phyloP scores from a whole-genome alignment of 179 eudicot species.

The Beta lomatogona region DNA sequence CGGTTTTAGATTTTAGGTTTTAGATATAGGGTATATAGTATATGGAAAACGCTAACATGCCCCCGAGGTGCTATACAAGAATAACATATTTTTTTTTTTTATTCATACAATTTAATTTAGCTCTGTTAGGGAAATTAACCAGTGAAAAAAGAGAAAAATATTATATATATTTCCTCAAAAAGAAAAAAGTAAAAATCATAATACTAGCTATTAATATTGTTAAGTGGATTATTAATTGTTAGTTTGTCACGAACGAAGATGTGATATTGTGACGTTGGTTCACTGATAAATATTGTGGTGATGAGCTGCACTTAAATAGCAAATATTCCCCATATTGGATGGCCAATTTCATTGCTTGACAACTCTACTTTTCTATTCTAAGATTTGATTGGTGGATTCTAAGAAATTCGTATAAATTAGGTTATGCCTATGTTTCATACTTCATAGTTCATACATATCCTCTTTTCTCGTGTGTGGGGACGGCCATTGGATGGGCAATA shows the following conservation, averaged over 20 bases:
- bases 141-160: too few relatives aligned
- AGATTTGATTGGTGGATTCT: conserved; percentile 49
- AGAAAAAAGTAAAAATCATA: too few relatives aligned
- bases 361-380: conserved; percentile 15
- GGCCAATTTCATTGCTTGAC: conserved; percentile 22
- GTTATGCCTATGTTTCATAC: neutral
- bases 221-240: neutral
- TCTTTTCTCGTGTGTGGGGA: conserved; percentile 34
- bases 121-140: too few relatives aligned
- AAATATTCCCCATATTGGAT: conserved; percentile 15
- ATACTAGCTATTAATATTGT: too few relatives aligned
- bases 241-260: neutral
- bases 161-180: too few relatives aligned
- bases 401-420: conserved; percentile 16
- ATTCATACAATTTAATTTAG: too few relatives aligned
- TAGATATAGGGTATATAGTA: too few relatives aligned
- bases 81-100: too few relatives aligned
- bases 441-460: neutral
- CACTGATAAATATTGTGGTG: neutral
- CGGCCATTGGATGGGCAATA: conserved; percentile 39
- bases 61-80: too few relatives aligned
- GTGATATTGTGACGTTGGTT: conserved; percentile 1
- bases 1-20: too few relatives aligned
- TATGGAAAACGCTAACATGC: too few relatives aligned
- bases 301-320: conserved; percentile 30